phyloP scores from a whole-genome alignment of 108 stramenopile genomes.

The Discostella stelligeroides region DNA sequence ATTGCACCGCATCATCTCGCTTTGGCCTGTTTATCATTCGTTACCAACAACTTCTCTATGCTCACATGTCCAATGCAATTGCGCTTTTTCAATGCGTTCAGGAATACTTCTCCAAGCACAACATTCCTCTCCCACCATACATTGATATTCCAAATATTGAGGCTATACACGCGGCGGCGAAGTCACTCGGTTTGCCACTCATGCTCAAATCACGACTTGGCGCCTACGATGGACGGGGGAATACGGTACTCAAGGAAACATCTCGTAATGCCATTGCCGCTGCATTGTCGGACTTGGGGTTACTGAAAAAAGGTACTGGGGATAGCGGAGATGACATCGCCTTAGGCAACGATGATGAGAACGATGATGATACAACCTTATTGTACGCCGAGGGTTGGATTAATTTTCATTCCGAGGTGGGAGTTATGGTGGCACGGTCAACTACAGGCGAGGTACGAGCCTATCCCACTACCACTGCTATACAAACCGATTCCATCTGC shows the following conservation, averaged over 20 bases:
- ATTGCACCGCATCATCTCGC: no score
- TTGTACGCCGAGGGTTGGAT: conserved; percentile 97
- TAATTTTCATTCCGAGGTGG: conserved; percentile 91
- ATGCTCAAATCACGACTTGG: conserved; percentile 95
- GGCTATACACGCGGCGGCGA: conserved; percentile 66
- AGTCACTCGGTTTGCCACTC: conserved; percentile 86
- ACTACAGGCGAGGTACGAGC: conserved; percentile 64
- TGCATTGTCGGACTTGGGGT: conserved; percentile 65
- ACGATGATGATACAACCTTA: conserved; percentile 35
- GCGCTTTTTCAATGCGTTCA: no score
- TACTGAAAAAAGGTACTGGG: conserved; percentile 10
- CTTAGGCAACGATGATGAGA: neutral
- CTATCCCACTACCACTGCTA: conserved; percentile 96
- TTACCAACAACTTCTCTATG: no score
- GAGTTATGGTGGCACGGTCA: conserved; percentile 95
- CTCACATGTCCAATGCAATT: no score
- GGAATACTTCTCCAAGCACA: conserved; percentile 74
- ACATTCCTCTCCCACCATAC: conserved; percentile 81
- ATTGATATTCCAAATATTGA: conserved; percentile 59
- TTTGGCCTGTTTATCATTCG: no score
- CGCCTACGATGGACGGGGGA: conserved; percentile 98
- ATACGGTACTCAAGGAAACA: conserved; percentile 83
- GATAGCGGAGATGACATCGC: neutral
- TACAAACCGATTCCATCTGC: conserved; percentile 95
- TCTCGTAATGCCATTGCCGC: conserved; percentile 58